Evolutionary conservation across 768 basidiomycete genomes (phyloP).

Genomic region (Hypsizygus marmoreus): DNA sequence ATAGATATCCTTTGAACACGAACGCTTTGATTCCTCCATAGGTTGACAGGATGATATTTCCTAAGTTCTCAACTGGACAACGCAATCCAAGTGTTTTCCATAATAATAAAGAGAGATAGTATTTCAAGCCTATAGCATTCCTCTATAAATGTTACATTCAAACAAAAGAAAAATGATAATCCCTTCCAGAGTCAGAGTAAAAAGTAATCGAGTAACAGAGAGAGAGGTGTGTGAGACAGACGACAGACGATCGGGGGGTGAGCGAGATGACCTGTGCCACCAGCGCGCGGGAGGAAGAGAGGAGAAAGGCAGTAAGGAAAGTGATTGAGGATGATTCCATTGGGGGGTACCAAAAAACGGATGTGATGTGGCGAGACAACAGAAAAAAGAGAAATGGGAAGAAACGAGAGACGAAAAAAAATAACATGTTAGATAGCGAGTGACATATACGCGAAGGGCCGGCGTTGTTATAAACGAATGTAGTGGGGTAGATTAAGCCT

Average conservation of each 20-base stretch:
- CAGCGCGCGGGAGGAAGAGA: slow-evolving; percentile 8
- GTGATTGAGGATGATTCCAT: no score
- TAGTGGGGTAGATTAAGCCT: slow-evolving; percentile 10
- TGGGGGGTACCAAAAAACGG: no score
- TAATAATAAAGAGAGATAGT: slow-evolving; percentile 13
- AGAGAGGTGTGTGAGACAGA: slow-evolving; percentile 29
- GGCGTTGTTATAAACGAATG: not conserved
- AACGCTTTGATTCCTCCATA: no score
- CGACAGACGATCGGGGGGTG: slow-evolving; percentile 24
- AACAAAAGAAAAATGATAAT: slow-evolving; percentile 30
- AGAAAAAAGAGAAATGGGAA: slow-evolving; percentile 36
- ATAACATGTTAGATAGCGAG: slow-evolving; percentile 32
- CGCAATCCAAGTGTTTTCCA: not conserved
- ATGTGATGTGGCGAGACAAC: slow-evolving; percentile 27
- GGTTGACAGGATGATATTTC: no score
- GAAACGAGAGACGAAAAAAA: slow-evolving; percentile 20
- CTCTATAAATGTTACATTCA: slow-evolving; percentile 48
- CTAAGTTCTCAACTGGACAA: no score
- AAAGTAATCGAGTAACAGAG: not conserved
- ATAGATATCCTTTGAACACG: no score
- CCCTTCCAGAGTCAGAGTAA: slow-evolving; percentile 35
- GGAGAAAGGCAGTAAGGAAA: slow-evolving; percentile 17
- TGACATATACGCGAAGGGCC: slow-evolving; percentile 14
- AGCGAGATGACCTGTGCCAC: no score
- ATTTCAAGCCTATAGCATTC: slow-evolving; percentile 37